These are phyloP conservation scores for Cladosporium sp. DNA, from an alignment of 2,329 filamentous ascomycete species.

Conservation along the genomic window DNA sequence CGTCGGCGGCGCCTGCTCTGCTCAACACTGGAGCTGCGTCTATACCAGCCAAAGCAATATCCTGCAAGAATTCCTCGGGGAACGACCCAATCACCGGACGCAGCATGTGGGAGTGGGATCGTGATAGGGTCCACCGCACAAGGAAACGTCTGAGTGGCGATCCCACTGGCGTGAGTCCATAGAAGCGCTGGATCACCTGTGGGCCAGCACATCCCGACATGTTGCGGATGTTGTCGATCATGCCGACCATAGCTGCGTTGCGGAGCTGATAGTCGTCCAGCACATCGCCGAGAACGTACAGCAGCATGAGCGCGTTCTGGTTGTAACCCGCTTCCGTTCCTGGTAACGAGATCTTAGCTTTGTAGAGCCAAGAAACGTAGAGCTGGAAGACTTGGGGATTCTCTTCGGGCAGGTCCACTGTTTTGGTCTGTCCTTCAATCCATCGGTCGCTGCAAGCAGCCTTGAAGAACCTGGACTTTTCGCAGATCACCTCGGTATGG, in stretches of 20 bases:
- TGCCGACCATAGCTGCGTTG: neutral
- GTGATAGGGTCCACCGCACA: neutral
- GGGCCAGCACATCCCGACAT: no score
- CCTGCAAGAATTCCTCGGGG: neutral
- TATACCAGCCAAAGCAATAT: neutral
- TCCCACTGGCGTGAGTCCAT: neutral
- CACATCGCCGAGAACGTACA: neutral
- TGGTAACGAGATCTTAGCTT: neutral
- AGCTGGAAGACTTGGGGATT: neutral
- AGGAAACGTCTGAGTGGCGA: neutral
- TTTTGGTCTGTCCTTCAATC: neutral
- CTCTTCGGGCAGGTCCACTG: neutral
- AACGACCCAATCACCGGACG: neutral
- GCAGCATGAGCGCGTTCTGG: no score
- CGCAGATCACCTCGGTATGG: conserved; percentile 12
- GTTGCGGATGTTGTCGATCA: neutral
- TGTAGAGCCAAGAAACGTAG: conserved; percentile 8
- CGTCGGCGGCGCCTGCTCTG: neutral
- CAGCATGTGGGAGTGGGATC: neutral
- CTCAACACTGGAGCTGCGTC: neutral
- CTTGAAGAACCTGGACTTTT: conserved; percentile 11
- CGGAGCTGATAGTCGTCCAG: neutral
- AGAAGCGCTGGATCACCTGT: neutral
- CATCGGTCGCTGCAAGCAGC: conserved; percentile 6
- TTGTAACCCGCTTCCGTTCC: no score